phyloP scores from a whole-genome alignment of 345 rosid species.

The Heritiera littoralis region DNA sequence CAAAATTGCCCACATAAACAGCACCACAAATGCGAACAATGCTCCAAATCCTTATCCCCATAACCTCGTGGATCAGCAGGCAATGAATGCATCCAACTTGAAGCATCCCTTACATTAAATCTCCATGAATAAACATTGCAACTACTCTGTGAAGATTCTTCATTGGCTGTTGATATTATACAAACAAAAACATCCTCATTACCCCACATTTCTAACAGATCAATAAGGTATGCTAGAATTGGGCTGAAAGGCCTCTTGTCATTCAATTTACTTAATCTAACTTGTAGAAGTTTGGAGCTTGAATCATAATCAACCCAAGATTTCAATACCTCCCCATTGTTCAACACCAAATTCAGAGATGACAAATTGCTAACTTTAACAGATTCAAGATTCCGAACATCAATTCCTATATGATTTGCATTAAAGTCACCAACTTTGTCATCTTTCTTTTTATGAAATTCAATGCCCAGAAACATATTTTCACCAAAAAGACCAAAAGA shows the following conservation, averaged over 20 bases:
- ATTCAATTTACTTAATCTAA: constrained; percentile 44
- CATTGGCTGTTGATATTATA: constrained; percentile 36
- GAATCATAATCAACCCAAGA: constrained; percentile 62
- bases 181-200: constrained; percentile 41
- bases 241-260: constrained; percentile 45
- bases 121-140: constrained; percentile 48
- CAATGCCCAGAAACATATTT: constrained; percentile 39
- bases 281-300: constrained; percentile 45
- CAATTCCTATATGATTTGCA: constrained; percentile 34
- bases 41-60: constrained; percentile 40
- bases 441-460: constrained; percentile 39
- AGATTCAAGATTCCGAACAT: constrained; percentile 34
- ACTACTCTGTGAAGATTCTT: constrained; percentile 27
- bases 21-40: constrained; percentile 35
- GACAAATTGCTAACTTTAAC: constrained; percentile 35
- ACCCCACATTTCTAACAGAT: constrained; percentile 46
- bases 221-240: constrained; percentile 31
- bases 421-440: constrained; percentile 36
- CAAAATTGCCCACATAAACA: constrained; percentile 39
- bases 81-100: constrained; percentile 47
- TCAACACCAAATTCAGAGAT: constrained; percentile 28
- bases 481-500: constrained; percentile 31
- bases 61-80: constrained; percentile 39
- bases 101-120: constrained; percentile 38
- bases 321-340: constrained; percentile 44